phyloP scores from a whole-genome alignment of 768 basidiomycete genomes.

The Sarcomyxa edulis region DNA sequence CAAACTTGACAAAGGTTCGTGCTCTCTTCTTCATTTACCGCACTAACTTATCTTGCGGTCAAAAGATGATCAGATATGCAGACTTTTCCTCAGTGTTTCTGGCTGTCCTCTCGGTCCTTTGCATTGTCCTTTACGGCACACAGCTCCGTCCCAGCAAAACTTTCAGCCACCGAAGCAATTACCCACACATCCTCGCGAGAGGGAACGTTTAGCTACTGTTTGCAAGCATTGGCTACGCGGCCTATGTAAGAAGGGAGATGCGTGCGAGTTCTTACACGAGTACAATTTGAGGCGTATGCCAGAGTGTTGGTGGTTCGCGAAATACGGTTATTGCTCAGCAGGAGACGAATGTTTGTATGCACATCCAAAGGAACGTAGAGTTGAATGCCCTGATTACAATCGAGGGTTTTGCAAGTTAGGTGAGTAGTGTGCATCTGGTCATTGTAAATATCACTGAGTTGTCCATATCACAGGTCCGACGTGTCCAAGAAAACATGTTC shows the following conservation, averaged over 20 bases:
- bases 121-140: conserved; percentile 90
- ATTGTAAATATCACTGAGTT: conserved; percentile 6
- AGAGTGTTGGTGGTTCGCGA: conserved; percentile 98
- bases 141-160: conserved; percentile 80
- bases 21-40: not conserved
- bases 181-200: conserved; percentile 78
- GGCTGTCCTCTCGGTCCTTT: conserved; percentile 91
- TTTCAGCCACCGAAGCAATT: conserved; percentile 84
- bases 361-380: conserved; percentile 85
- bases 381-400: conserved; percentile 94
- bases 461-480: conserved; percentile 52
- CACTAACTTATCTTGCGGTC: conserved; percentile 1
- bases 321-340: conserved; percentile 95
- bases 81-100: conserved; percentile 70
- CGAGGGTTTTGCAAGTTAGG: conserved; percentile 94
- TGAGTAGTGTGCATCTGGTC: conserved; percentile 28
- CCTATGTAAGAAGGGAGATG: conserved; percentile 95
- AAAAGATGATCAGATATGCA: conserved; percentile 92
- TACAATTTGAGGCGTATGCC: conserved; percentile 98
- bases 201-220: conserved; percentile 83
- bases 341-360: conserved; percentile 98
- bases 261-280: conserved; percentile 98
- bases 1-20: conserved; percentile 85
- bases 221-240: conserved; percentile 99
- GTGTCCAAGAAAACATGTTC: conserved; percentile 90